These are phyloP conservation scores for Akanthomyces lecanii DNA, from an alignment of 2,329 filamentous ascomycete genomes.

Conservation along the genomic window DNA sequence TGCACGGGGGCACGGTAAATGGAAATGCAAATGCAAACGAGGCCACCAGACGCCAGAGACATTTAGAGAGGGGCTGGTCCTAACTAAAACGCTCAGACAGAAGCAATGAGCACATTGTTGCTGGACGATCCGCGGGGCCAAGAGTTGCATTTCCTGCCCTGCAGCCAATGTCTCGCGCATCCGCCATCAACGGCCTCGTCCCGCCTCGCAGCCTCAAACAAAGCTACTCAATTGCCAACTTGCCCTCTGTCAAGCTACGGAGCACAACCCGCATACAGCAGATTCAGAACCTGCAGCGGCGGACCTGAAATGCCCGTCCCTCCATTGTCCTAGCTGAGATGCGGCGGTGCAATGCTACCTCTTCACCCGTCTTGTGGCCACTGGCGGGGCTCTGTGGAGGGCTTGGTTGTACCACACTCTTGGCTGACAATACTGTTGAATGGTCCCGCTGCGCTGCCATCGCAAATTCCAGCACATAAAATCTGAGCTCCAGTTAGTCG, in stretches of 20 bases:
- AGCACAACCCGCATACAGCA: background rate
- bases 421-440: background rate
- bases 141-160: conserved; percentile 4
- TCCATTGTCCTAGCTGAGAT: conserved; percentile 7
- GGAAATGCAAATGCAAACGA: background rate
- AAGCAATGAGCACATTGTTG: conserved; percentile 11
- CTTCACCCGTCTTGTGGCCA: background rate
- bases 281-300: conserved; percentile 3
- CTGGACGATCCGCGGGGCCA: background rate
- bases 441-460: background rate
- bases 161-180: background rate
- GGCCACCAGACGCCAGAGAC: background rate
- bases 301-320: background rate
- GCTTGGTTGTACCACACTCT: background rate
- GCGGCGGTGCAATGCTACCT: conserved; percentile 6
- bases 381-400: background rate
- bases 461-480: background rate
- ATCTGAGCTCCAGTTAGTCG: background rate
- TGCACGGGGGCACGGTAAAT: background rate
- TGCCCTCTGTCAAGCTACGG: background rate
- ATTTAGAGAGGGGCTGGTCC: background rate
- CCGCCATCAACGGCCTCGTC: background rate
- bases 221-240: background rate
- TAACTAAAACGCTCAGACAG: conserved; percentile 6
- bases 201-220: background rate